phyloP scores from a whole-genome alignment of 805 yeast genomes.

The Huiozyma sinensis region DNA sequence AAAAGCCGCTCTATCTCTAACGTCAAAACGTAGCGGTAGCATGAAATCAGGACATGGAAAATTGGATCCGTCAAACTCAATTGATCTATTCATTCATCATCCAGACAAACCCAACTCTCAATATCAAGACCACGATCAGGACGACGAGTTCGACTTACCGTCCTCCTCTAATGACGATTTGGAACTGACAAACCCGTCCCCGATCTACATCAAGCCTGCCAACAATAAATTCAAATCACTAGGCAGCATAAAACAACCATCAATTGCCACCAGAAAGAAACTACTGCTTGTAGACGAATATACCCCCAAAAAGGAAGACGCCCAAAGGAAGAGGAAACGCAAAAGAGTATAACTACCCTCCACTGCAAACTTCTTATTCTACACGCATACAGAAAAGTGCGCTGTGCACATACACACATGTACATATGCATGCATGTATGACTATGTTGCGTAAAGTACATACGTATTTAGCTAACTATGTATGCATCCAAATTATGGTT shows the following conservation, averaged over 20 bases:
- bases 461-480: too few relatives aligned
- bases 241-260: constrained; percentile 4
- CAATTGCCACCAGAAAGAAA: constrained; percentile 17
- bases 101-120: background rate
- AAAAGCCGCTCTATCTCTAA: too few relatives aligned
- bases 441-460: too few relatives aligned
- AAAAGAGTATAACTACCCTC: background rate
- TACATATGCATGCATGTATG: background rate
- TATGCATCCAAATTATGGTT: background rate
- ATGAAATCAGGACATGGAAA: background rate
- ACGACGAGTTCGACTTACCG: constrained; percentile 26
- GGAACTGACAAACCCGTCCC: constrained; percentile 26
- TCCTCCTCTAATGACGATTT: constrained; percentile 25
- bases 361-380: too few relatives aligned
- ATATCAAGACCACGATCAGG: background rate
- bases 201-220: constrained; percentile 13
- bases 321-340: constrained; percentile 5
- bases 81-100: background rate
- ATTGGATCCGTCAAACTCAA: background rate
- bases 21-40: background rate
- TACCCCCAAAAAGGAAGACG: constrained; percentile 11
- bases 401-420: background rate
- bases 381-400: background rate
- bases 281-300: constrained; percentile 24
- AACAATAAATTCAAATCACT: constrained; percentile 4